Conservation (phyloP, 257 asterid species). For the Solanum etuberosum region DNA sequence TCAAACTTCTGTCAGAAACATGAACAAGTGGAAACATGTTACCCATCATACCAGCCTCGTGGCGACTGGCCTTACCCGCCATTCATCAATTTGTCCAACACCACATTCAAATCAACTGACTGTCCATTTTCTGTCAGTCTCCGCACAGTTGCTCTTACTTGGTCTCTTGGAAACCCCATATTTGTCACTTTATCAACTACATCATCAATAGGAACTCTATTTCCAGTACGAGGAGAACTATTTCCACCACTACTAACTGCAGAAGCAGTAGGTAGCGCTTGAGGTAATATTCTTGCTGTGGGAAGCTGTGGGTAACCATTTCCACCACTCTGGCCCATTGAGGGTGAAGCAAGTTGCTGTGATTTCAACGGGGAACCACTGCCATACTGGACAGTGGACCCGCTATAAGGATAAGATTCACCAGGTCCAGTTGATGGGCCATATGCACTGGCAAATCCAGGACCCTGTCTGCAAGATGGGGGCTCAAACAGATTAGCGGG, state of each 20-base stretch:
- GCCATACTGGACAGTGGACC: slow-evolving; percentile 46
- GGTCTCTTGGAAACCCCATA: slow-evolving; percentile 94
- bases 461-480: slow-evolving; percentile 45
- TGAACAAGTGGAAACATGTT: neutral
- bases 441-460: slow-evolving; percentile 53
- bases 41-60: slow-evolving; percentile 71
- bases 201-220: slow-evolving; percentile 77
- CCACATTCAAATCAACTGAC: slow-evolving; percentile 77
- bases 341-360: slow-evolving; percentile 36
- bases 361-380: slow-evolving; percentile 42
- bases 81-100: slow-evolving; percentile 93
- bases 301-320: slow-evolving; percentile 78
- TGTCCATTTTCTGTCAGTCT: slow-evolving; percentile 91
- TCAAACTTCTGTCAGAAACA: slow-evolving; percentile 24
- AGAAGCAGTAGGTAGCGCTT: slow-evolving; percentile 76
- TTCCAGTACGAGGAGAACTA: slow-evolving; percentile 45
- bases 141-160: slow-evolving; percentile 71
- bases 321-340: slow-evolving; percentile 44
- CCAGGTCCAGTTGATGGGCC: slow-evolving; percentile 47
- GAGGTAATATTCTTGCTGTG: slow-evolving; percentile 77
- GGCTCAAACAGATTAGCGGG: slow-evolving; percentile 53
- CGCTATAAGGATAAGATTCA: slow-evolving; percentile 54
- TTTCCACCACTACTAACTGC: slow-evolving; percentile 54
- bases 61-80: slow-evolving; percentile 57
- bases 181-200: slow-evolving; percentile 82